Conservation (phyloP, 2,329 filamentous ascomycete species). For the Pyricularia sp. region DNA sequence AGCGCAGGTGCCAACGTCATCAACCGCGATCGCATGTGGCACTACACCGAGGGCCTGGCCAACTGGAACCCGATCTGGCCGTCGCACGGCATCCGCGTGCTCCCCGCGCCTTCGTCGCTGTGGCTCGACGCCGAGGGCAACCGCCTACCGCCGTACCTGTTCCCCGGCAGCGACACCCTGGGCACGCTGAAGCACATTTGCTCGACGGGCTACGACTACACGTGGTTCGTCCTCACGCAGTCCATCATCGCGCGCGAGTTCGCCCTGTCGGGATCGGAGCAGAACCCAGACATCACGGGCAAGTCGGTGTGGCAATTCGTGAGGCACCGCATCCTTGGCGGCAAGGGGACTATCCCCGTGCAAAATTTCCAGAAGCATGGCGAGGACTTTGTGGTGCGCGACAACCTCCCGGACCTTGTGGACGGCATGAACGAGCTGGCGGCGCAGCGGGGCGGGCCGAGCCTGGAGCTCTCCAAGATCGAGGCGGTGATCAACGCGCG, state of each 20-base stretch:
- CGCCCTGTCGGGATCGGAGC: conserved; percentile 52
- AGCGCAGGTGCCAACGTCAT: conserved; percentile 41
- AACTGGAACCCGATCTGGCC: conserved; percentile 59
- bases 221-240: conserved; percentile 52
- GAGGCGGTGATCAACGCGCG: conserved; percentile 39
- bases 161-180: conserved; percentile 47
- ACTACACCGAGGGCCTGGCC: conserved; percentile 52
- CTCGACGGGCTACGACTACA: conserved; percentile 51
- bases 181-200: conserved; percentile 50
- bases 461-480: conserved; percentile 34
- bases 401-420: conserved; percentile 45
- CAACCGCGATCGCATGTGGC: conserved; percentile 58
- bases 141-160: conserved; percentile 45
- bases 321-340: conserved; percentile 37
- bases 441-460: conserved; percentile 31
- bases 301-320: conserved; percentile 47
- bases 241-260: conserved; percentile 53
- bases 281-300: conserved; percentile 50
- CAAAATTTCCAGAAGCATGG: conserved; percentile 51
- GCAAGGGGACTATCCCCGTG: conserved; percentile 42
- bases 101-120: conserved; percentile 51
- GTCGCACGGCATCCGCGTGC: conserved; percentile 47
- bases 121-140: conserved; percentile 54
- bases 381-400: conserved; percentile 48
- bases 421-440: conserved; percentile 50